A percentile compares a stretch with the other conserved stretches of the same genome.
These are phyloP conservation scores for Solanum clarkiae DNA, from an alignment of 257 asterid species.

Conservation along the genomic window DNA sequence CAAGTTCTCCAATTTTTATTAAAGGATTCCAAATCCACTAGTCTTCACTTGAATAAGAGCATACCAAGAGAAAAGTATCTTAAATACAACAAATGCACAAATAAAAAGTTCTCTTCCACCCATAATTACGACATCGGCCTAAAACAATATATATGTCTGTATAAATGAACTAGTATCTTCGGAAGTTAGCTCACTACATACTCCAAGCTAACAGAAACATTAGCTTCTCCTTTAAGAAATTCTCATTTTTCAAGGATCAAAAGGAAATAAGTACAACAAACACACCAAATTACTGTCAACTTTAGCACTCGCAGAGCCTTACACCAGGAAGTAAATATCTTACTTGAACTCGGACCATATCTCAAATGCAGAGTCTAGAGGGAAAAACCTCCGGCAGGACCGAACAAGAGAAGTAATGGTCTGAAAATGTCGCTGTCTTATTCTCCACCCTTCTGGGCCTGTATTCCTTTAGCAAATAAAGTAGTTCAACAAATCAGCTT, in stretches of 20 bases:
- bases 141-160: neutral
- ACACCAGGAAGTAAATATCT: neutral
- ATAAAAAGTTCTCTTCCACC: neutral
- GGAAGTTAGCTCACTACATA: neutral
- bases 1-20: neutral
- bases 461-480: slow-evolving; percentile 57
- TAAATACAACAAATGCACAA: neutral
- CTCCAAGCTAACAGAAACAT: neutral
- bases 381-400: slow-evolving; percentile 88
- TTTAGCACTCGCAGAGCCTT: neutral
- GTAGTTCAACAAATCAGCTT: neutral
- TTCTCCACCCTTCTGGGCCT: slow-evolving; percentile 97
- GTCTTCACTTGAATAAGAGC: neutral
- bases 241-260: neutral
- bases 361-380: slow-evolving; percentile 75
- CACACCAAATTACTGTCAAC: neutral
- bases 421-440: slow-evolving; percentile 88
- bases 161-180: neutral
- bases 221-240: neutral
- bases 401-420: slow-evolving; percentile 80
- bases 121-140: neutral
- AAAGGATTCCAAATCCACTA: neutral
- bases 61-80: neutral
- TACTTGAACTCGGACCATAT: slow-evolving; percentile 97
- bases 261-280: neutral